Base-by-base conservation (phyloP, 306 rosid species). In the Lagenaria siceraria region DNA sequence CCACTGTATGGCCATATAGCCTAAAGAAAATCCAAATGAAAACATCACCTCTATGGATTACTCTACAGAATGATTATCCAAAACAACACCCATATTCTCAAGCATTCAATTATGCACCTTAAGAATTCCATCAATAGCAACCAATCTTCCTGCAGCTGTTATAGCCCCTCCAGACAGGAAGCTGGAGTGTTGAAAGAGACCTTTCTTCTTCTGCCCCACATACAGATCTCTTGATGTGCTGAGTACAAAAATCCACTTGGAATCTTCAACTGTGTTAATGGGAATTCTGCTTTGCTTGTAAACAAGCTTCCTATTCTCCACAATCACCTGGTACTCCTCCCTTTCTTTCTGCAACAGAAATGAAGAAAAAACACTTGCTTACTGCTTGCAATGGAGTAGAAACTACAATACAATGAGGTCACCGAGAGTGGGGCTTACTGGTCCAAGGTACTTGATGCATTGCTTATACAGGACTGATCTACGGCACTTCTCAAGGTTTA, bases 1-100 rank as follows among this genome's bases (percentile, higher is more conserved):
- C 90, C 88, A 77, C 86, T 84, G 85, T 84, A 87, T 38, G 88
- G 87, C 85, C 88, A 87, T 71, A 87, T 85, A 60, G 86, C 88
- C 90, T 87, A 38, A 49, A 38, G 75, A 62, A 80, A 58, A 74
- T 21, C 15, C 1, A 69, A 13, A 48, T 46, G 40, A 27, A 24
- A 56, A 80, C 19, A 58, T 63, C 19, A 68, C 21, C 73, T 54
- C 15, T 7, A 74, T 18, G 7, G 29, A 29, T 29, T 25, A 35
- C 69, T 8, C 48, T 63, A 33, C 48, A 64, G 60, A 33, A 15
- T n/a, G 42, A 1, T 8, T 10, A 72, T 14, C 40, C 59, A 25
- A 71, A 15, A 24, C 5, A 7, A 43, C 21, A 14, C 13, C 13
- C 35, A 35, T 24, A 36, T 7, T 15, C 53, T 42, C 38, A n/a